These are phyloP conservation scores for Ilyonectria robusta DNA, from an alignment of 2,329 filamentous ascomycete species.

Conservation along the genomic window DNA sequence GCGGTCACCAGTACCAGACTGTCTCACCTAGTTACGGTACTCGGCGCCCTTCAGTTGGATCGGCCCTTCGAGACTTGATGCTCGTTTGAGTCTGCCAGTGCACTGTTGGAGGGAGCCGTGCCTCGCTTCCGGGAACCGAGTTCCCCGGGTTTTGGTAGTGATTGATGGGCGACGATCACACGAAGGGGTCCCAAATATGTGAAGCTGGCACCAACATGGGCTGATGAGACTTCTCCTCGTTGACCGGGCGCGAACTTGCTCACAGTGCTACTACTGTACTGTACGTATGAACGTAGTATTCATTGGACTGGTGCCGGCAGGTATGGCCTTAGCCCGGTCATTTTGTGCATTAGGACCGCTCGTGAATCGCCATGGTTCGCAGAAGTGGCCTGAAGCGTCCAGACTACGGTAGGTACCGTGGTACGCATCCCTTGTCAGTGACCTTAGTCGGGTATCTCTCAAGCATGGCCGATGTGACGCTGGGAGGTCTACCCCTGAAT, in stretches of 20 bases:
- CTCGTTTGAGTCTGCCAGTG: not conserved
- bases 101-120: not conserved
- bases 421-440: not conserved
- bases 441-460: constrained; percentile 15
- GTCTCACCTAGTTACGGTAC: not conserved
- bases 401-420: constrained; percentile 8
- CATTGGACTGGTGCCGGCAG: not conserved
- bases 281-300: not conserved
- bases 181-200: not conserved
- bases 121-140: not conserved
- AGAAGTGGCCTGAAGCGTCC: not conserved
- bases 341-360: not conserved
- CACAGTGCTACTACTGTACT: too few species aligned
- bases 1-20: not conserved
- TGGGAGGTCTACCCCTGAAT: not conserved
- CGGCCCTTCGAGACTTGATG: not conserved
- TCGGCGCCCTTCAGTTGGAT: constrained; percentile 3
- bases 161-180: not conserved
- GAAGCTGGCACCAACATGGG: too few species aligned
- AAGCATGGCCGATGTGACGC: constrained; percentile 7
- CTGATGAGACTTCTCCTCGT: not conserved
- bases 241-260: not conserved
- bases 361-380: not conserved
- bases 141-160: not conserved
- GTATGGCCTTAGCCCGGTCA: not conserved